phyloP scores from a whole-genome alignment of 1,284 basidiomycete species.

The Trametes polyzona region DNA sequence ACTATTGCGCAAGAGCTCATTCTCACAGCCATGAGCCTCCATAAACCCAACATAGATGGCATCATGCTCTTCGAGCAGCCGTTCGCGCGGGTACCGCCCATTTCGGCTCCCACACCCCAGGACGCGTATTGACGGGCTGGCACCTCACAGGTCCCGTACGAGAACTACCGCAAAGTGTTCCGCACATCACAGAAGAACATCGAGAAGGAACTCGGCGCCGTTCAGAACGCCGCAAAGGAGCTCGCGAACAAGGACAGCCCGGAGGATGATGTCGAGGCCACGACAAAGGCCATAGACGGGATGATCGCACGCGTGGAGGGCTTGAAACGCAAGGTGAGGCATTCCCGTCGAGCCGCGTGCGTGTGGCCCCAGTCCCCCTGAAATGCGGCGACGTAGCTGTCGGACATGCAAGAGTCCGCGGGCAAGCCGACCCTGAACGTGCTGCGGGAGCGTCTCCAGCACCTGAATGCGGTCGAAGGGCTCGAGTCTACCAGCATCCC shows the following conservation, averaged over 20 bases:
- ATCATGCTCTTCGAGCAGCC: constrained; percentile 89
- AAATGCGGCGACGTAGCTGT: constrained; percentile 49
- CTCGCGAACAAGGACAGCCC: constrained; percentile 48
- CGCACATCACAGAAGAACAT: constrained; percentile 78
- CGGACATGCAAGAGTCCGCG: constrained; percentile 67
- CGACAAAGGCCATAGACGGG: constrained; percentile 62
- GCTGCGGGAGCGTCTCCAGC: constrained; percentile 72
- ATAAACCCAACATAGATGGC: constrained; percentile 72
- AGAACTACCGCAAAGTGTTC: constrained; percentile 85
- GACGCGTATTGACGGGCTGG: constrained; percentile 7
- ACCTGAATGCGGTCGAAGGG: constrained; percentile 65
- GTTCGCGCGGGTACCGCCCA: constrained; percentile 62
- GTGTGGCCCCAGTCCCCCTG: neutral
- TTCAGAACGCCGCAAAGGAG: constrained; percentile 61
- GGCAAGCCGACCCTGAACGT: constrained; percentile 72
- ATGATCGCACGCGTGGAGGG: constrained; percentile 79
- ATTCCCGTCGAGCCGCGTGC: too few relatives aligned
- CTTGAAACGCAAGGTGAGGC: constrained; percentile 79
- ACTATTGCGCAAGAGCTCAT: too few relatives aligned
- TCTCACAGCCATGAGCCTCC: constrained; percentile 45
- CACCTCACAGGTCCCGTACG: constrained; percentile 81
- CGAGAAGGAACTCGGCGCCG: constrained; percentile 73
- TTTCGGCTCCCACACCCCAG: constrained; percentile 11
- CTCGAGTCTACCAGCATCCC: constrained; percentile 54
- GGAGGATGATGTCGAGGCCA: constrained; percentile 52